Base-by-base conservation (phyloP, 2,329 filamentous ascomycete genomes). In the Claviceps sp. region DNA sequence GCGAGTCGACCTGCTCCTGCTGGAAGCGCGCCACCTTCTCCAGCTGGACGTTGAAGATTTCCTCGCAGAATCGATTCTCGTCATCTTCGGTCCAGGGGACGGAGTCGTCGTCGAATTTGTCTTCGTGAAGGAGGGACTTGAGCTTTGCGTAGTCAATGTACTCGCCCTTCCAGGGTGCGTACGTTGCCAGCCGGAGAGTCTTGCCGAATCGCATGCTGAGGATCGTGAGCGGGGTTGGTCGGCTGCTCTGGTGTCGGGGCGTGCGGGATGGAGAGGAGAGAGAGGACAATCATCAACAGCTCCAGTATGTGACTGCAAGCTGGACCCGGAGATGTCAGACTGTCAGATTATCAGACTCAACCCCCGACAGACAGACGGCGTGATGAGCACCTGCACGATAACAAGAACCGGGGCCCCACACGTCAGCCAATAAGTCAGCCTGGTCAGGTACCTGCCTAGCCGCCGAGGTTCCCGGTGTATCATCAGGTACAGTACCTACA, bases 121-220 rank as follows among this genome's bases (percentile, higher is more conserved):
- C 81, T 67, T 97, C 93, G 57, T 88, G 85, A 55, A 98, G 74
- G 54, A 98, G 77, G 62, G 78, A 77, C 77, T 97, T 97, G 58
- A 98, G 82, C 77, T 91, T 95, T 61, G 79, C 73, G 70, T 98
- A 98, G 73, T 97, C 90, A 65, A 98, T 88, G 74, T 98, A 97
- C 63, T 94, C 79, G 66, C 85, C 87, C 68, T 85, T 87, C 91
- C 91, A 98, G 64, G 89, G 89, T 60, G 79, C 71, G 67, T 97
- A 93, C 61, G 87, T 75, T 54, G 87, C 83, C 62, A 81, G 79
- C 62, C 83, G 81, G 55, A 98, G 79, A 49, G 89, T 96, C 72
- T 84, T 88, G 56, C 91, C 91, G 74, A 96, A 98, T 62, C 89
- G 86, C 93, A 98, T 97, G 48, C 48, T 50, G 50, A 42, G 36